A percentile compares a stretch with the other conserved stretches of the same genome.
phyloP scores from a whole-genome alignment of 2,329 filamentous ascomycete genomes.

The Cladosporium oxysporum region DNA sequence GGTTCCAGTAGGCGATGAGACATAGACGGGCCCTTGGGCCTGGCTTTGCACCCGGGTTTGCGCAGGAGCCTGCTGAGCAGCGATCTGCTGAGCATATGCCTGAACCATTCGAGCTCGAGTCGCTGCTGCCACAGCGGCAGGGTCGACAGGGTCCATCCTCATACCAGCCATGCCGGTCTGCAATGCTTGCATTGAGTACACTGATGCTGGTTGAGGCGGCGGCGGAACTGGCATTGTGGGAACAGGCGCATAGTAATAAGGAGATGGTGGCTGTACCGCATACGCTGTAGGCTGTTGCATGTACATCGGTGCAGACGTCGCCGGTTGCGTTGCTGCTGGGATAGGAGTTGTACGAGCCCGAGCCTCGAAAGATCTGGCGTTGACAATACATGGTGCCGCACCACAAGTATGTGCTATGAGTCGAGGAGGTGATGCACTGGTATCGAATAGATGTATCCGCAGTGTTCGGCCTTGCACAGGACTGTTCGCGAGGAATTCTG shows the following conservation, averaged over 20 bases:
- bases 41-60: neutral
- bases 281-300: neutral
- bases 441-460: slow-evolving; percentile 35
- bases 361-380: neutral
- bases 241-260: neutral
- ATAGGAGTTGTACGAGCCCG: neutral
- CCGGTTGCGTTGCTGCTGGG: slow-evolving; percentile 1
- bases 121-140: neutral
- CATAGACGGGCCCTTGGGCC: slow-evolving; percentile 22
- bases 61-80: neutral
- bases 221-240: neutral
- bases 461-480: slow-evolving; percentile 27
- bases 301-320: neutral
- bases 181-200: slow-evolving; percentile 9
- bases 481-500: slow-evolving; percentile 32
- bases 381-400: neutral
- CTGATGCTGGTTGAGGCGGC: neutral
- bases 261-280: neutral
- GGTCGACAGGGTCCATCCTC: neutral
- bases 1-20: slow-evolving; percentile 26
- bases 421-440: slow-evolving; percentile 21
- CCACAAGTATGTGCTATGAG: slow-evolving; percentile 12
- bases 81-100: neutral
- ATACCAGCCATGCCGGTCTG: slow-evolving; percentile 8
- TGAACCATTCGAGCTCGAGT: neutral